These are phyloP conservation scores for Rhodotorula babjevae DNA, from an alignment of 768 basidiomycete genomes.

Conservation along the genomic window DNA sequence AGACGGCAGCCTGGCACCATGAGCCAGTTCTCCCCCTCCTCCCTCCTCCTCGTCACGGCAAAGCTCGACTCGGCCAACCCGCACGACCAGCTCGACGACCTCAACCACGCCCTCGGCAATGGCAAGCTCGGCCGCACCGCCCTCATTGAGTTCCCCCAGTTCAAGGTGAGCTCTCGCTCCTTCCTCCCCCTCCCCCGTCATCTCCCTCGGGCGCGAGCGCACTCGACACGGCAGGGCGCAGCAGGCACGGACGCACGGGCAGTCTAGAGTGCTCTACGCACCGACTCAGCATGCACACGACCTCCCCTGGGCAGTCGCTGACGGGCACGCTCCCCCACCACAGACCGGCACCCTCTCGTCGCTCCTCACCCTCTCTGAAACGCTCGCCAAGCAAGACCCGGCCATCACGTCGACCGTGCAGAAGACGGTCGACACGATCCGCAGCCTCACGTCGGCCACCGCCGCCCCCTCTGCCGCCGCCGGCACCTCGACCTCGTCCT, in stretches of 20 bases:
- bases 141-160: constrained; percentile 29
- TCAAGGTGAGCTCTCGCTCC: constrained; percentile 23
- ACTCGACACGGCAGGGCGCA: too few species aligned
- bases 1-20: not conserved
- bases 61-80: constrained; percentile 26
- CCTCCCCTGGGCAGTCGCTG: not conserved
- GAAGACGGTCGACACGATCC: constrained; percentile 88
- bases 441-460: constrained; percentile 55
- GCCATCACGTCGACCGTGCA: constrained; percentile 82
- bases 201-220: not conserved
- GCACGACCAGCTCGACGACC: constrained; percentile 37
- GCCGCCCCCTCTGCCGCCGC: constrained; percentile 7
- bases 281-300: too few species aligned
- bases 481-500: constrained; percentile 18
- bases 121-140: constrained; percentile 27
- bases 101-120: constrained; percentile 23
- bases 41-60: constrained; percentile 37
- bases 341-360: constrained; percentile 91
- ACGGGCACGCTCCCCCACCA: not conserved
- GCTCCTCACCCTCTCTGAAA: constrained; percentile 82
- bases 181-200: too few species aligned
- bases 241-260: too few species aligned
- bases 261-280: too few species aligned
- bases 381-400: constrained; percentile 82
- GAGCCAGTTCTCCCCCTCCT: not conserved